Evolutionary conservation across 2,329 filamentous ascomycete genomes (phyloP).

Genomic region (Colletotrichum tropicale): DNA sequence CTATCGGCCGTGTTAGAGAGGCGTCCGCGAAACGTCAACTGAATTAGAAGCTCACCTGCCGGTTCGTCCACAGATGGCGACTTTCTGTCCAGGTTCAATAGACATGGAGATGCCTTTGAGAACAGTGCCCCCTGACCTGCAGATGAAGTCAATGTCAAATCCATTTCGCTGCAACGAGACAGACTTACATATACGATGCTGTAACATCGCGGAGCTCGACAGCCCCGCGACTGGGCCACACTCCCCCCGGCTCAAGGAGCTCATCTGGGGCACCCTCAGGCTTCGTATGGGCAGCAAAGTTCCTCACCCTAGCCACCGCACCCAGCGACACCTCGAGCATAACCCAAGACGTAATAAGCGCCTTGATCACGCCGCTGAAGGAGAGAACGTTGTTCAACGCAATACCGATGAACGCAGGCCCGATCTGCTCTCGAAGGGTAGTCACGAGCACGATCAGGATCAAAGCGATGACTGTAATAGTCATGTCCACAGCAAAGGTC

Average conservation of each 20-base stretch:
- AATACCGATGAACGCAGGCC: conserved; percentile 9
- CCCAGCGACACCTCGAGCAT: conserved; percentile 17
- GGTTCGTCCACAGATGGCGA: conserved; percentile 26
- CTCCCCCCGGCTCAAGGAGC: background rate
- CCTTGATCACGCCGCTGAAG: conserved; percentile 2
- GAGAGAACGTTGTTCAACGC: conserved; percentile 6
- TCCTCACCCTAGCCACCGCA: conserved; percentile 13
- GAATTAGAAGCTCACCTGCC: too few species aligned
- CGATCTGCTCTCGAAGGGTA: conserved; percentile 2
- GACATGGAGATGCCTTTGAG: conserved; percentile 11
- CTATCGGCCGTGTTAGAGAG: conserved; percentile 29
- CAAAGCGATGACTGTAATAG: conserved; percentile 47
- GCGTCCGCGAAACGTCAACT: too few species aligned
- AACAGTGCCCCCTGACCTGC: conserved; percentile 2
- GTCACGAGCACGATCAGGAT: conserved; percentile 48
- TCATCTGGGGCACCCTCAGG: background rate
- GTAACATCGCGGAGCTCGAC: background rate
- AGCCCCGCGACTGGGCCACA: background rate
- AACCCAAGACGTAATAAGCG: conserved; percentile 14
- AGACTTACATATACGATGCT: conserved; percentile 7
- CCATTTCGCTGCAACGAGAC: accelerated
- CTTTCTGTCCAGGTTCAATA: conserved; percentile 24
- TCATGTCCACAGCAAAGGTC: conserved; percentile 49
- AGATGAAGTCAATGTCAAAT: background rate
- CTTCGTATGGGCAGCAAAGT: background rate